phyloP scores from a whole-genome alignment of 441 rosid species.

The Raphanus hybrid region DNA sequence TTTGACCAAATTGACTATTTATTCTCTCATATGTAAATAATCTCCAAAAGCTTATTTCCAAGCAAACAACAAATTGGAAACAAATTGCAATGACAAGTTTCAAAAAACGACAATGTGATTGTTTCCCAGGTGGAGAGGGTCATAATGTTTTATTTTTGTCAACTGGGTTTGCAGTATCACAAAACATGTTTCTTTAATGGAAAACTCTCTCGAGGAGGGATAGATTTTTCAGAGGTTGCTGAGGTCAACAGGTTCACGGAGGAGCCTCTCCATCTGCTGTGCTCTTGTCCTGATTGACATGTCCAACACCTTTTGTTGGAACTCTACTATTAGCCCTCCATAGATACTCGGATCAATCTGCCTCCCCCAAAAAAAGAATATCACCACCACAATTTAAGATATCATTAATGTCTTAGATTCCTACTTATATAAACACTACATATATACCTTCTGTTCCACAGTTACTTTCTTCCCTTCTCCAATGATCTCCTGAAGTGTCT shows the following conservation, averaged over 20 bases:
- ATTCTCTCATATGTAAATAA: background rate
- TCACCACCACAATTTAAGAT: background rate
- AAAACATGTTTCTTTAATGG: background rate
- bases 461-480: slow-evolving; percentile 72
- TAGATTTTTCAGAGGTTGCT: slow-evolving; percentile 45
- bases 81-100: background rate
- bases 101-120: background rate
- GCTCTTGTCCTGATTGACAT: slow-evolving; percentile 95
- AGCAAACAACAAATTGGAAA: background rate
- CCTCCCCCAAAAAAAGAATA: background rate
- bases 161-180: background rate
- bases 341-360: slow-evolving; percentile 94
- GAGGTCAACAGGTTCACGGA: slow-evolving; percentile 65
- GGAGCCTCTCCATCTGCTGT: slow-evolving; percentile 88
- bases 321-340: slow-evolving; percentile 87
- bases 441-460: slow-evolving; percentile 77
- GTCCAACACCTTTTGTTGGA: slow-evolving; percentile 82
- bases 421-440: background rate
- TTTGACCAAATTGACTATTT: background rate
- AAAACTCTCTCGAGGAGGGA: background rate
- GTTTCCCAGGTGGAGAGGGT: background rate
- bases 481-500: slow-evolving; percentile 64
- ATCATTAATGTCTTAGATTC: background rate
- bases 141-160: background rate
- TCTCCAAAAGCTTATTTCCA: background rate